These are phyloP conservation scores for Cyclotella distinguenda DNA, from an alignment of 108 stramenopile genomes.

Conservation along the genomic window DNA sequence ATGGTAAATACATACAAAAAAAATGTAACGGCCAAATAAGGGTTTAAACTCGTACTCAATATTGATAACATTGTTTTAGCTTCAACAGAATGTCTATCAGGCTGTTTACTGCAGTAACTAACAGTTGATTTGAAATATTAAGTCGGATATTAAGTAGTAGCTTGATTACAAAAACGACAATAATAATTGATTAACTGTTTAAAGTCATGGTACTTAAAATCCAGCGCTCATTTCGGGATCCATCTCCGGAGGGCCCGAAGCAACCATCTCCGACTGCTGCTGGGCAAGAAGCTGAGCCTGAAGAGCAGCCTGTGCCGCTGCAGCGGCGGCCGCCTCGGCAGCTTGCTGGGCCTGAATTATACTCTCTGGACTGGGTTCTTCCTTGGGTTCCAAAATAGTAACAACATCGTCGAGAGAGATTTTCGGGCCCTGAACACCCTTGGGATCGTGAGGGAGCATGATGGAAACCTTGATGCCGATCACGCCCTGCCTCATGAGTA, in stretches of 20 bases:
- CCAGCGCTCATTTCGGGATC: conserved; percentile 40
- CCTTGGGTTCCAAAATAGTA: conserved; percentile 90
- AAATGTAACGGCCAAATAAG: too few species aligned
- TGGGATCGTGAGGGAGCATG: conserved; percentile 98
- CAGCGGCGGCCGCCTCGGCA: conserved; percentile 42
- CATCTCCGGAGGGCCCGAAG: conserved; percentile 20
- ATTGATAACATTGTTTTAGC: too few species aligned
- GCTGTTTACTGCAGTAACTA: too few species aligned
- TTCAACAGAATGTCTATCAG: too few species aligned
- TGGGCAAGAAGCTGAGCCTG: conserved; percentile 37
- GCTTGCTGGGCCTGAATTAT: conserved; percentile 70
- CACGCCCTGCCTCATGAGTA: conserved; percentile 99
- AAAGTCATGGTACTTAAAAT: conserved; percentile 21
- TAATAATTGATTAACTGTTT: too few species aligned
- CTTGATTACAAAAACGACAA: too few species aligned
- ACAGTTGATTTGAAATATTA: too few species aligned
- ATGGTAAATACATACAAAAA: too few species aligned
- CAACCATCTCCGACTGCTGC: conserved; percentile 26
- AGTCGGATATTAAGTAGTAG: too few species aligned
- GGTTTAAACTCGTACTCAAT: too few species aligned
- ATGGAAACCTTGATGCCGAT: conserved; percentile 98
- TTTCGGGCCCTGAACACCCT: conserved; percentile 84
- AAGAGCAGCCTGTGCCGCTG: conserved; percentile 37
- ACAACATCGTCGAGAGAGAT: conserved; percentile 92
- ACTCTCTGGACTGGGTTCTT: conserved; percentile 72